Evolutionary conservation across 148 eudicot species (phyloP), one percentile per base, ranked within the genome.

Genomic region (Persicaria maculosa): DNA sequence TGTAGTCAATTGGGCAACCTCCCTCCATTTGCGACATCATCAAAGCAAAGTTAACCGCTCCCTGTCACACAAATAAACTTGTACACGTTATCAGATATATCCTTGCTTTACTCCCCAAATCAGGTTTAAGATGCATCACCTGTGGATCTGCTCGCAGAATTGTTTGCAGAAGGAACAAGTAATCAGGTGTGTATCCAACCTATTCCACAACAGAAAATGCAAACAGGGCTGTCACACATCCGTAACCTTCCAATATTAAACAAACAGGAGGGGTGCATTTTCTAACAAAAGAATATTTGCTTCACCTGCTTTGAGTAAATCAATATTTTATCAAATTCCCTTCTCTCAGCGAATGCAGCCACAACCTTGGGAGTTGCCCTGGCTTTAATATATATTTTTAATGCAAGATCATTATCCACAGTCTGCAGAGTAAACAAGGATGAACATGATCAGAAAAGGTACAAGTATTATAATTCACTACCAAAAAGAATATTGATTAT

Each of bases 1-100:
- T 94, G 89, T 94, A 94, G 82, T 94, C 98, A 79, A 94, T 75
- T 14, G 98, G 98, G 71, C 98, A 94, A 69, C 98, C 98, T 64
- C 98, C 97, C 79, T 94, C 98, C 98, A 94, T 94, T 90, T 94
- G 96, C 64, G 98, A 90, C 98, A 94, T 88, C 98, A 94, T 94
- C 45, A 94, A 77, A 71, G 98, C 91, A 81, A 94, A 94, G 78
- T 91, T 94, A 78, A 94, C 97, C 77, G 98, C 98, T 77, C 97
- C 98, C 98, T 94, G 87, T 77, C 72, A 83, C 50, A 72, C 31
- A 71, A 71, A 71, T 71, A 6, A 71, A 48, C 40, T 45, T 45
- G 73, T 4, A 20, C 9, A 46, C 15, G 17, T 65, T 43, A 65
- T 43, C 25, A 44, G 46, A 50, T n/a, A 5, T 20, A 68, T 53